These are phyloP conservation scores for Lycium barbarum DNA, from an alignment of 257 asterid species.

Conservation along the genomic window DNA sequence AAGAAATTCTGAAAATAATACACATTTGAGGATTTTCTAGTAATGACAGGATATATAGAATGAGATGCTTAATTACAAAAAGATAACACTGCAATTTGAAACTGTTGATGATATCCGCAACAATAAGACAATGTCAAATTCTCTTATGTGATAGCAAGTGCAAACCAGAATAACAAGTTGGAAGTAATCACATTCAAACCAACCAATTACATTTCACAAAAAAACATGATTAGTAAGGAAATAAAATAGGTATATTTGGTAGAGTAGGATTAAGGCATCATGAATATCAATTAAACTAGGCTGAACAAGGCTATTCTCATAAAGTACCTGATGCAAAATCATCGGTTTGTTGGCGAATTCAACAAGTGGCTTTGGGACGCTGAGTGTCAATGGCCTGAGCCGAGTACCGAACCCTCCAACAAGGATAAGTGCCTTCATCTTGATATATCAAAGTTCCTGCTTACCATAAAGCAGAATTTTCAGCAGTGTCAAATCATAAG, in stretches of 20 bases:
- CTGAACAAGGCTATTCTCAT: background rate
- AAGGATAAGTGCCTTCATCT: constrained; percentile 80
- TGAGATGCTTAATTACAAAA: background rate
- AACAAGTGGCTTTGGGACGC: constrained; percentile 80
- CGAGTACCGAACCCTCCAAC: constrained; percentile 86
- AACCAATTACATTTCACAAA: background rate
- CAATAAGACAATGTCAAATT: background rate
- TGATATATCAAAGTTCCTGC: constrained; percentile 29
- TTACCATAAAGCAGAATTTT: background rate
- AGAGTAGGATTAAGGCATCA: background rate
- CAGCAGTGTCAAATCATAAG: background rate
- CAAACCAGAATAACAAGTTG: constrained; percentile 3
- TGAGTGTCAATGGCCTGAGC: constrained; percentile 74
- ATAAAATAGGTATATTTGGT: background rate
- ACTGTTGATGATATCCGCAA: background rate
- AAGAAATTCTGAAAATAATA: background rate
- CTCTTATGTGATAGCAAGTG: background rate
- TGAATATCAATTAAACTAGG: background rate
- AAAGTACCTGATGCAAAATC: constrained; percentile 77
- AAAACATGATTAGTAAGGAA: background rate
- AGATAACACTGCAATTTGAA: background rate
- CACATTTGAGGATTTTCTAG: background rate
- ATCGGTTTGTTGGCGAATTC: constrained; percentile 85
- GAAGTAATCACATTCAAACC: background rate
- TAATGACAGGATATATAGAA: constrained; percentile 10